Base-by-base conservation (phyloP, 345 rosid species). In the Salix suchowensis region DNA sequence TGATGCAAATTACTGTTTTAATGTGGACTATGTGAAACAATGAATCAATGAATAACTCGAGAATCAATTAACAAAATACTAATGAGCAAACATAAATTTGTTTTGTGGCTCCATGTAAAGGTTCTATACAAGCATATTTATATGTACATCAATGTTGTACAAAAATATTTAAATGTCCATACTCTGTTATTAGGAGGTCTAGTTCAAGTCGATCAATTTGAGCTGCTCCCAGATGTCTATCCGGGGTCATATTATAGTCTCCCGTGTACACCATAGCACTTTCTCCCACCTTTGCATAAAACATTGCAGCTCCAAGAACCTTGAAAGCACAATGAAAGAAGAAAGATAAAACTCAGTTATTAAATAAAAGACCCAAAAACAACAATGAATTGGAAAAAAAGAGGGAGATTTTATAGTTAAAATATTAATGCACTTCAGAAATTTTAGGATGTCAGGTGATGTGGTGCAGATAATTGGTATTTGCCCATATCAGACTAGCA, bases 251-350 rank as follows among this genome's bases (percentile, higher is more conserved):
- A 85, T 96, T 96, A 83, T 93, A 93, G 78, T 96, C 99, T 74
- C 99, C 98, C 8, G 98, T 96, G 86, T 96, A 96, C 70, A 96
- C 90, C 84, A 96, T 84, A 70, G 97, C 87, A 69, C 90, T 78
- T 81, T 92, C 95, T 75, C 96, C 98, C 77, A 93, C 97, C 83
- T 91, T 96, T 36, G 91, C 95, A 87, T 96, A 92, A 85, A 96
- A 86, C 99, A 96, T 93, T 77, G 97, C 99, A 67, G 99, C 99
- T 88, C 99, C 99, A 80, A 96, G 81, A 79, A 93, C 98, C 98
- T 94, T 78, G 67, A 52, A 52, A 30, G 40, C 68, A 77, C 23
- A 74, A 80, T 37, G 44, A 79, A 65, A 74, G 7, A 58, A n/a
- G 72, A 67, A 69, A 71, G 7, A n/a, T 46, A 12, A 32, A 21